Evolutionary conservation across 345 rosid species (phyloP).

Genomic region (Rhodamnia argentea): DNA sequence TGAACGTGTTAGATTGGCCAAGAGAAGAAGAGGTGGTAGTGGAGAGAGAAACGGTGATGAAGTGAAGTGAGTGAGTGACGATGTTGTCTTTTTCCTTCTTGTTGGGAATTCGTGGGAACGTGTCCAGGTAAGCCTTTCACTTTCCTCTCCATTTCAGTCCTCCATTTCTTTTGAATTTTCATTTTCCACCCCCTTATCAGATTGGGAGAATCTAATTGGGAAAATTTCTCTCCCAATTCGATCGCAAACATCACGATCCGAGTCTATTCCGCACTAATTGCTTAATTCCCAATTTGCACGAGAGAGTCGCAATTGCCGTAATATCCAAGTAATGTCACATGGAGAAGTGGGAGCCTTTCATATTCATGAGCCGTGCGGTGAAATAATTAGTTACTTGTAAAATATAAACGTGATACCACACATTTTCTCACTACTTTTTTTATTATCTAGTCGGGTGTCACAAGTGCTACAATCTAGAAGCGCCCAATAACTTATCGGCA

Average conservation of each 20-base stretch:
- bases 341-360: not conserved
- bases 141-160: not conserved
- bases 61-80: not conserved
- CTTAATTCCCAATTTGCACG: not conserved
- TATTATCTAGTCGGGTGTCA: not conserved
- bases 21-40: not conserved
- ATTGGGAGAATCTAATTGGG: no score
- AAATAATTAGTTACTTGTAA: not conserved
- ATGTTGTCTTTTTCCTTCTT: not conserved
- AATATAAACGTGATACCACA: no score
- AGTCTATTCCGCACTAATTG: not conserved
- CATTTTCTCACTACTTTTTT: not conserved
- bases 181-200: not conserved
- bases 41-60: not conserved
- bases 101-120: not conserved
- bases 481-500: not conserved
- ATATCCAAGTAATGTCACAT: not conserved
- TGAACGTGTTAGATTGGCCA: not conserved
- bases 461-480: not conserved
- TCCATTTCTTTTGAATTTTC: not conserved
- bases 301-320: not conserved
- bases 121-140: not conserved
- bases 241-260: not conserved
- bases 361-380: no score
- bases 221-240: no score